Conservation (phyloP, 2,329 filamentous ascomycete species). For the Penicillium sp. region DNA sequence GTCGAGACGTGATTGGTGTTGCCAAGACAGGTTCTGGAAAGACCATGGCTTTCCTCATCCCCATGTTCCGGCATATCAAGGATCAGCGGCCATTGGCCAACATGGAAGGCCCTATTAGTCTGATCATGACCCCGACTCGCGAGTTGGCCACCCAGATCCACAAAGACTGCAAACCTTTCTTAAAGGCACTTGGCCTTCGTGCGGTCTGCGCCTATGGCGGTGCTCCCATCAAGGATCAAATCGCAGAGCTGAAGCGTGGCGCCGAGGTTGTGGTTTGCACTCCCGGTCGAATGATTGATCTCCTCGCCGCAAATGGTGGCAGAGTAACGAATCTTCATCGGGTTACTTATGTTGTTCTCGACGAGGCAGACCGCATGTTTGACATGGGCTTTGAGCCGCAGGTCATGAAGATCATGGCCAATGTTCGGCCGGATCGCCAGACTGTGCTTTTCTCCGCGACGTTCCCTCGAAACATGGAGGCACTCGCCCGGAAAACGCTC, state of each 20-base stretch:
- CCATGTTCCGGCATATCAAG: constrained; percentile 97
- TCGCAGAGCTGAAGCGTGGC: constrained; percentile 91
- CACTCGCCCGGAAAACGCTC: constrained; percentile 83
- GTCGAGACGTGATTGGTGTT: constrained; percentile 91
- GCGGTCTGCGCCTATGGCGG: constrained; percentile 94
- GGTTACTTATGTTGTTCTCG: constrained; percentile 91
- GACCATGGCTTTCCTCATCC: constrained; percentile 90
- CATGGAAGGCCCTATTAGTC: constrained; percentile 80
- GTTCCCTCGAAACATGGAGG: constrained; percentile 91
- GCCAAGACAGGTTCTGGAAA: constrained; percentile 98
- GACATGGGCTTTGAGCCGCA: constrained; percentile 99
- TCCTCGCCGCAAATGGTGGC: constrained; percentile 90
- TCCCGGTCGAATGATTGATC: constrained; percentile 91
- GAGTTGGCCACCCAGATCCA: constrained; percentile 94
- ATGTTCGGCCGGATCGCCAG: constrained; percentile 88
- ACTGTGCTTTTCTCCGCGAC: constrained; percentile 96
- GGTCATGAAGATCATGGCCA: constrained; percentile 93
- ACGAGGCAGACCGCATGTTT: constrained; percentile 98
- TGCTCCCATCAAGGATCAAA: constrained; percentile 95
- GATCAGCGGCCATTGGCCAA: constrained; percentile 82
- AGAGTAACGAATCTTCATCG: constrained; percentile 86
- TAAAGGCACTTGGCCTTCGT: constrained; percentile 81
- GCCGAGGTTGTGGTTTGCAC: constrained; percentile 95
- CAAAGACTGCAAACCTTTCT: constrained; percentile 89
- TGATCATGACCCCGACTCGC: constrained; percentile 92